Conservation (phyloP, 257 asterid species). For the Solanum megistacrolobum region DNA sequence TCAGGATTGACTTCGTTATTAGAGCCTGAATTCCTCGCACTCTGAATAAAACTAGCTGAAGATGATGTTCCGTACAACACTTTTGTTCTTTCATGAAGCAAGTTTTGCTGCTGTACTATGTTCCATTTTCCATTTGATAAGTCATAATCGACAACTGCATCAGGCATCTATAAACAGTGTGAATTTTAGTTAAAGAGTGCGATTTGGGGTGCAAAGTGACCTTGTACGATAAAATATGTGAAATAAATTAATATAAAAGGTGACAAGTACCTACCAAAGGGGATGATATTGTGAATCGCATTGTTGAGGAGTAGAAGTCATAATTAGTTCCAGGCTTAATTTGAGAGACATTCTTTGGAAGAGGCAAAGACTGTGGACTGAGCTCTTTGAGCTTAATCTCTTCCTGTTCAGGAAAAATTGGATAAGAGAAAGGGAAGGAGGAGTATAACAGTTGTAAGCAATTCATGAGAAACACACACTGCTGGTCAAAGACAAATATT, state of each 20-base stretch:
- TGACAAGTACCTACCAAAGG: constrained; percentile 58
- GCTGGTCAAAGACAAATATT: background rate
- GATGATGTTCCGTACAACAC: constrained; percentile 66
- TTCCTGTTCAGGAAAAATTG: constrained; percentile 30
- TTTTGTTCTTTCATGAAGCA: constrained; percentile 76
- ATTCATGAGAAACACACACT: background rate
- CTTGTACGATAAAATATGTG: background rate
- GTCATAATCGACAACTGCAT: constrained; percentile 86
- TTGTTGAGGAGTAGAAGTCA: constrained; percentile 74
- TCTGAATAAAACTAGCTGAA: constrained; percentile 24
- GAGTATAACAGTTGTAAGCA: background rate
- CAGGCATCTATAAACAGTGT: constrained; percentile 68
- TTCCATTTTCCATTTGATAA: constrained; percentile 65
- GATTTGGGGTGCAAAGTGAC: background rate
- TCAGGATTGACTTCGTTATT: constrained; percentile 6
- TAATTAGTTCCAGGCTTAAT: constrained; percentile 84
- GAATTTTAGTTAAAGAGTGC: background rate
- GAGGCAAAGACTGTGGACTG: constrained; percentile 61
- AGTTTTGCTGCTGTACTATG: constrained; percentile 77
- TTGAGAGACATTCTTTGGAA: constrained; percentile 78
- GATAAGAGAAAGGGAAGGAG: background rate
- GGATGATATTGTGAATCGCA: constrained; percentile 81
- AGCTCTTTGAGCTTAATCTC: constrained; percentile 56
- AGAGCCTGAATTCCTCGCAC: constrained; percentile 16
- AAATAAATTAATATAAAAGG: background rate